Evolutionary conservation across 2,329 filamentous ascomycete genomes (phyloP), one percentile per base, ranked within the genome.

Genomic region (Sclerotiophoma versabilis): DNA sequence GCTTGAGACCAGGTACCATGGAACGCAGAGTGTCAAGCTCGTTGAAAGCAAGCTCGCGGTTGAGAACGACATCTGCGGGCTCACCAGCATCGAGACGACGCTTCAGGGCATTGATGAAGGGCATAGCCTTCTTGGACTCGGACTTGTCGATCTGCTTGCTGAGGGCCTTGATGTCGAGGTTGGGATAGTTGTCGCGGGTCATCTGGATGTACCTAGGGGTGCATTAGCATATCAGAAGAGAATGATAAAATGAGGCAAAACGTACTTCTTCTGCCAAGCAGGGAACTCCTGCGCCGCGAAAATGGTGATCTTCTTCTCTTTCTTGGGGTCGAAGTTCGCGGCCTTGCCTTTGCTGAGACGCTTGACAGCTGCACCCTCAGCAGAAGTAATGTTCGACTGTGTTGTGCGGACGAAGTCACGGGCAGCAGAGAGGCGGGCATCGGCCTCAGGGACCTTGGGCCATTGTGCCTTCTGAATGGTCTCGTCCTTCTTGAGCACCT

Each of bases 121-220:
- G 95, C 93, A 98, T 98, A 2, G 92, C 93, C 79, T 96, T 95
- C 86, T 98, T 99, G 84, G 92, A 92, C 78, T 96, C 91, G 70
- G 92, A 82, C 81, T 96, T 96, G 64, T 86, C 87, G 53, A 97
- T 88, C 70, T 87, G 84, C 63, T 86, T 87, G 68, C 87, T 90
- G 39, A 97, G 80, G 51, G 85, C 86, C 80, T 96, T 96, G 74
- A 96, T 91, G 70, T 96, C 88, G 61, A 90, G 87, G 60, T 69
- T 63, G n/a, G 64, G 62, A 42, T 66, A 69, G 14, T 66, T 62
- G 33, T 59, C 57, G 37, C 61, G 65, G 44, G 74, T 57, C 36
- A 75, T 55, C 42, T 72, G 65, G 23, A 74, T 69, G 61, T 75
- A 74, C 48, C 66, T 69, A 14, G 9, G 14, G 14, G 43, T 4